Conservation (phyloP, 331 rosid species). For the Quercus lobata region DNA sequence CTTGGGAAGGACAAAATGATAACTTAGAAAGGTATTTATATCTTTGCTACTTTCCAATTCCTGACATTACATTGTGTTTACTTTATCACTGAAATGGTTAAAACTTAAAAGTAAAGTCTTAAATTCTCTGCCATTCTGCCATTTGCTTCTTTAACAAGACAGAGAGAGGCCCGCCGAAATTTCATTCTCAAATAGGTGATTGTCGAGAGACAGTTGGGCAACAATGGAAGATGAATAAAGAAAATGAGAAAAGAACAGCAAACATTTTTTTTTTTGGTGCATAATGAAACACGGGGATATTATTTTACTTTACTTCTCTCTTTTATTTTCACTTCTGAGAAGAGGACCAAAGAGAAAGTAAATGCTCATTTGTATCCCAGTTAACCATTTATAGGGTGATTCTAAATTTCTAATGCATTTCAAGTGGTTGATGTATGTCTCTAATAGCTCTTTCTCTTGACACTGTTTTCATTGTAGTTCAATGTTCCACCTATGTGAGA, state of each 20-base stretch:
- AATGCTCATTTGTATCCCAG: not conserved
- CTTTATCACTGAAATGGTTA: not conserved
- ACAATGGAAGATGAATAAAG: not conserved
- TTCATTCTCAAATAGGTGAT: too few relatives aligned
- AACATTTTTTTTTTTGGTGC: not conserved
- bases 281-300: not conserved
- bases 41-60: conserved; percentile 10
- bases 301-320: not conserved
- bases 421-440: not conserved
- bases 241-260: not conserved
- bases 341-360: not conserved
- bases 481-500: not conserved
- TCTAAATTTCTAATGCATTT: not conserved
- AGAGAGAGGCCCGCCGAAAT: not conserved
- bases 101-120: not conserved
- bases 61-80: not conserved
- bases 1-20: conserved; percentile 70
- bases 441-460: not conserved
- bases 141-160: not conserved
- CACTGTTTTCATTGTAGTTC: not conserved
- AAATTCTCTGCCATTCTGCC: not conserved
- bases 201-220: too few relatives aligned
- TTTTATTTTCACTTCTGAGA: not conserved
- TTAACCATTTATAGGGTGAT: not conserved
- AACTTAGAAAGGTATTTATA: conserved; percentile 66